Base-by-base conservation (phyloP, 192 early-diverging fungal species). In the Backusella psychrophila region DNA sequence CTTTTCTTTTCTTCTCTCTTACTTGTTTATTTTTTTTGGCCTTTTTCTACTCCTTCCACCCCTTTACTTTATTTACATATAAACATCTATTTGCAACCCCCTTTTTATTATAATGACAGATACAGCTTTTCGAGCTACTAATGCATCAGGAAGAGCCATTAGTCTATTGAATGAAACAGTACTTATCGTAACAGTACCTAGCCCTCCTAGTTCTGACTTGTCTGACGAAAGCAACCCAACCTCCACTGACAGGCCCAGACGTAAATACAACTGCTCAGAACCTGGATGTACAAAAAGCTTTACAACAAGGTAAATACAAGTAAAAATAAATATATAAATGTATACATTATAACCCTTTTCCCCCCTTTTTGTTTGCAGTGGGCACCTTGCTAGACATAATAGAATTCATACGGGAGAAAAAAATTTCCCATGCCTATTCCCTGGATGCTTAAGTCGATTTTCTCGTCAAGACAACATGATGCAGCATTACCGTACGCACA, bases 391-490 rank as follows among this genome's bases (percentile, higher is more conserved):
- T 36, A 86, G 94, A 31, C 94, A 96, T 78, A 89, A 91, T 76
- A 85, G 94, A 33, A 91, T 95, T 63, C 94, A 95, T 81, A 93
- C 90, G 0, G 93, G 93, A 23, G 93, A 93, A 80, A 93, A 93
- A 80, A 91, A 92, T 81, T 94, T 91, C 77, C 46, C 82, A 0
- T 95, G 94, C 75, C 78, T 87, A 19, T 87, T 89, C 78, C 85
- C 88, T 3, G 92, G 89, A 6, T 95, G 94, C 79, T 82, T 83
- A 26, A 91, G 89, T 72, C 87, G 89, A 78, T 95, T 95, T 63
- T 93, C 93, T 42, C 85, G 94, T 69, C 92, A 93, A 44, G 94
- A 95, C 82, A 93, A 95, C 78, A 94, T 94, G 92, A 93, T 92
- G 90, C 94, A 95, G 73, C 94, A 95, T 77, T 93, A 92, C 76